Conservation (phyloP, 2,329 filamentous ascomycete species). For the Penicillium janthinellum region DNA sequence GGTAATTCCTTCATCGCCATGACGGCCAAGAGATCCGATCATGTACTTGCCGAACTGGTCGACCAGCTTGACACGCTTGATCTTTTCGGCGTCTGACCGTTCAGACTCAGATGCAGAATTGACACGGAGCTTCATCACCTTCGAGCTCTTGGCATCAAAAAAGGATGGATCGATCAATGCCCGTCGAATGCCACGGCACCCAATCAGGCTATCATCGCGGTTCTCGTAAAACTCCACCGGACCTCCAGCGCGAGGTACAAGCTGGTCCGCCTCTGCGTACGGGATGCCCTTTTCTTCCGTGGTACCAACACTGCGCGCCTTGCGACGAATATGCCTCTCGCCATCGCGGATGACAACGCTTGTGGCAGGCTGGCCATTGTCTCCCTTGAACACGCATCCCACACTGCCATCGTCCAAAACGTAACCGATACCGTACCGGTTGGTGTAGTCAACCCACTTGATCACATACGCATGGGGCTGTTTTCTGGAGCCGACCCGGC, state of each 20-base stretch:
- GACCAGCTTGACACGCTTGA: slow-evolving; percentile 51
- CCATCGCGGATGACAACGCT: slow-evolving; percentile 51
- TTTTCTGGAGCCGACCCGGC: slow-evolving; percentile 32
- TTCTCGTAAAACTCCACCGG: slow-evolving; percentile 54
- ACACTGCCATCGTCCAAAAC: slow-evolving; percentile 54
- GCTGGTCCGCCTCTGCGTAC: slow-evolving; percentile 47
- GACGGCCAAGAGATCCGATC: slow-evolving; percentile 50
- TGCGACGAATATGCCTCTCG: slow-evolving; percentile 49
- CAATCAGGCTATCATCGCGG: slow-evolving; percentile 34
- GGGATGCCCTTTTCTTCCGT: slow-evolving; percentile 27
- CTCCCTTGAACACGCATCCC: slow-evolving; percentile 53
- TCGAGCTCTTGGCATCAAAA: slow-evolving; percentile 42
- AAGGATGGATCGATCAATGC: slow-evolving; percentile 43
- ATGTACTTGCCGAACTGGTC: slow-evolving; percentile 57
- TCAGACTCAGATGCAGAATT: slow-evolving; percentile 36
- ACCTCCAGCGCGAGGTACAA: slow-evolving; percentile 46
- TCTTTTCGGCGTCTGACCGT: slow-evolving; percentile 49
- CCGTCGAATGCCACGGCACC: slow-evolving; percentile 43
- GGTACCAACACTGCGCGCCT: slow-evolving; percentile 44
- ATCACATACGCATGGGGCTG: slow-evolving; percentile 50
- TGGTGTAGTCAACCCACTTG: slow-evolving; percentile 57
- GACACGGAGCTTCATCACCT: slow-evolving; percentile 38
- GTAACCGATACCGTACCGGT: slow-evolving; percentile 55
- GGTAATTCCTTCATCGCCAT: slow-evolving; percentile 38
- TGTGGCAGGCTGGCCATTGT: slow-evolving; percentile 46